phyloP scores from a whole-genome alignment of 1,139 yeast genomes.

The Geotrichum reessii region DNA sequence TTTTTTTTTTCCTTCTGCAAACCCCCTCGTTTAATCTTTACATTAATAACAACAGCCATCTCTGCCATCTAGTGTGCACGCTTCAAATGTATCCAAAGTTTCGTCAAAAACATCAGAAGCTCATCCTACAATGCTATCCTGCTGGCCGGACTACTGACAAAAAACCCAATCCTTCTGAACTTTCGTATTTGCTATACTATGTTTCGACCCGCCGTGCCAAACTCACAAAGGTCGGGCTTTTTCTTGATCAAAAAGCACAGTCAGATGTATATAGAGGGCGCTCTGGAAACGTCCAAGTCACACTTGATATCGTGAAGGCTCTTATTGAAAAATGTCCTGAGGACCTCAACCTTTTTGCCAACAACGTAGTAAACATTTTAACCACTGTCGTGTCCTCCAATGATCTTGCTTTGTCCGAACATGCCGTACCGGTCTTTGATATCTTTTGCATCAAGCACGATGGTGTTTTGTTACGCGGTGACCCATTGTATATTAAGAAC shows the following conservation, averaged over 20 bases:
- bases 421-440: slow-evolving; percentile 42
- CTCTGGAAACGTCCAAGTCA: slow-evolving; percentile 77
- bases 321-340: slow-evolving; percentile 73
- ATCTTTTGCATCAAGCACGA: slow-evolving; percentile 63
- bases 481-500: slow-evolving; percentile 51
- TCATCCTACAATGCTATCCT: slow-evolving; percentile 89
- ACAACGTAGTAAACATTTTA: slow-evolving; percentile 40
- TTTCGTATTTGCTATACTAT: slow-evolving; percentile 80
- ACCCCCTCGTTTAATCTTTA: neutral
- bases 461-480: slow-evolving; percentile 67
- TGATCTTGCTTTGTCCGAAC: slow-evolving; percentile 55
- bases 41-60: neutral
- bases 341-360: slow-evolving; percentile 78
- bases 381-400: slow-evolving; percentile 42
- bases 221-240: slow-evolving; percentile 75
- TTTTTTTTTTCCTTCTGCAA: neutral
- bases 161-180: slow-evolving; percentile 86
- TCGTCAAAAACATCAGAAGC: slow-evolving; percentile 75
- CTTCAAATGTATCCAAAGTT: slow-evolving; percentile 10
- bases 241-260: slow-evolving; percentile 56
- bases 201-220: slow-evolving; percentile 87
- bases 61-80: neutral
- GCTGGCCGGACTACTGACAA: slow-evolving; percentile 80
- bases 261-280: slow-evolving; percentile 58
- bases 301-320: slow-evolving; percentile 63